These are phyloP conservation scores for Herpetomonas samuelpessoai DNA, from an alignment of 208 protist species.

Conservation along the genomic window DNA sequence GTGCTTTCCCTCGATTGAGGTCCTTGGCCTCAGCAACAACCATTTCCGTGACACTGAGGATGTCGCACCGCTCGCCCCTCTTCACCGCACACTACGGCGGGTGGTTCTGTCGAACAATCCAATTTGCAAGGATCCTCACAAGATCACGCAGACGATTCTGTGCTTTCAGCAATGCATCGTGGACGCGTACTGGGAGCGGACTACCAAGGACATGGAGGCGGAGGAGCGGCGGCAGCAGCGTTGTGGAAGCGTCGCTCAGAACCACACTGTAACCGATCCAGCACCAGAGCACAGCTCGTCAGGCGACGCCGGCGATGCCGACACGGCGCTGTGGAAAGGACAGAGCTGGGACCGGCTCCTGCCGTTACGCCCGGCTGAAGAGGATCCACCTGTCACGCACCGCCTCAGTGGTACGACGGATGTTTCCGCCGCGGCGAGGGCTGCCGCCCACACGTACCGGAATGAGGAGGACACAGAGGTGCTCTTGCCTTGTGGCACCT, in stretches of 20 bases:
- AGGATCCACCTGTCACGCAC: background rate
- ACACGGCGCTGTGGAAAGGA: constrained; percentile 13
- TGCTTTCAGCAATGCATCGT: constrained; percentile 55
- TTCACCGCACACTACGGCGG: constrained; percentile 60
- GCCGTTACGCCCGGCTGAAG: background rate
- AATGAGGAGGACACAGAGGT: too few species aligned
- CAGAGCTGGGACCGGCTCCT: constrained; percentile 24
- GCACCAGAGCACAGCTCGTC: too few species aligned
- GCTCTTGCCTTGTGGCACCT: too few species aligned
- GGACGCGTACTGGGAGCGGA: constrained; percentile 48
- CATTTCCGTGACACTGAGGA: constrained; percentile 33
- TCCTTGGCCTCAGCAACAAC: constrained; percentile 67
- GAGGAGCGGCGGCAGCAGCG: background rate
- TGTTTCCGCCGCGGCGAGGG: constrained; percentile 8
- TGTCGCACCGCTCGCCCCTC: constrained; percentile 47
- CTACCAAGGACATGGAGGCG: background rate
- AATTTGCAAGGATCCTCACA: constrained; percentile 23
- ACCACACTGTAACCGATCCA: too few species aligned
- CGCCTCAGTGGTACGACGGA: background rate
- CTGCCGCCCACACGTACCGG: constrained; percentile 4
- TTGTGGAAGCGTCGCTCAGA: background rate
- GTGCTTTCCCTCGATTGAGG: constrained; percentile 70
- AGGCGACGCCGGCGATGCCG: constrained; percentile 1
- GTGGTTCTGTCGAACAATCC: constrained; percentile 69
- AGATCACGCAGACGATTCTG: constrained; percentile 21